Percentiles rank a stretch among this genome's conserved stretches.
Conservation (phyloP, 179 eudicot genomes). For the Pouteria campechiana region DNA sequence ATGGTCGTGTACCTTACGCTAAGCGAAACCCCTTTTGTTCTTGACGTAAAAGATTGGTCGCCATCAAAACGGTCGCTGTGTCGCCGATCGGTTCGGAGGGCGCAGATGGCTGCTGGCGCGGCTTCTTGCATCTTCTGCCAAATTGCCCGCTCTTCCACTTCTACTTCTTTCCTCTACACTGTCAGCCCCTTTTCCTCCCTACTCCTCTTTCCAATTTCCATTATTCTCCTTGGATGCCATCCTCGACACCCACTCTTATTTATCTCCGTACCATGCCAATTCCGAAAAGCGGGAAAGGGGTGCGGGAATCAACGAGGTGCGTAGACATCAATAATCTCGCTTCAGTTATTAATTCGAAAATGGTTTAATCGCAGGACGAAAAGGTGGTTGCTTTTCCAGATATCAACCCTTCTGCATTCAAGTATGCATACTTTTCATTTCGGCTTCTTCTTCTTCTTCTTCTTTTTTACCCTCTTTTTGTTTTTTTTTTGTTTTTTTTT, state of each 20-base stretch:
- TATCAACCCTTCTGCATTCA: constrained; percentile 72
- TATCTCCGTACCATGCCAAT: too few relatives aligned
- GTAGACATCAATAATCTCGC: background rate
- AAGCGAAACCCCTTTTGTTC: too few relatives aligned
- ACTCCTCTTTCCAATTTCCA: background rate
- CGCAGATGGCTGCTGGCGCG: constrained; percentile 7
- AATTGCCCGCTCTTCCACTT: constrained; percentile 47
- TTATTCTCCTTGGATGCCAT: too few relatives aligned
- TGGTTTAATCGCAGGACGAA: constrained; percentile 54
- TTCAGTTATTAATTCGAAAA: background rate
- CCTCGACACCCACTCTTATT: too few relatives aligned
- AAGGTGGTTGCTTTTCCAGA: constrained; percentile 73
- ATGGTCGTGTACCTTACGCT: too few relatives aligned
- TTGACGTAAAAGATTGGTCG: too few relatives aligned
- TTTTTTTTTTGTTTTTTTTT: background rate
- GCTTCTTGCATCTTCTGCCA: constrained; percentile 63
- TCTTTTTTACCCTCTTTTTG: background rate
- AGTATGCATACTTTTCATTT: too few relatives aligned
- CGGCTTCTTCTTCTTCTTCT: background rate
- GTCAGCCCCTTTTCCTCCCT: constrained; percentile 14
- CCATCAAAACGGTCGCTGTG: too few relatives aligned
- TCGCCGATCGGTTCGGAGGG: background rate
- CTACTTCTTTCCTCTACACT: constrained; percentile 50
- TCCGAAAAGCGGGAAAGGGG: too few relatives aligned
- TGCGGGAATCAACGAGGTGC: too few relatives aligned